Conservation (phyloP, 2,329 filamentous ascomycete species). For the Pestalotiopsis sp. region DNA sequence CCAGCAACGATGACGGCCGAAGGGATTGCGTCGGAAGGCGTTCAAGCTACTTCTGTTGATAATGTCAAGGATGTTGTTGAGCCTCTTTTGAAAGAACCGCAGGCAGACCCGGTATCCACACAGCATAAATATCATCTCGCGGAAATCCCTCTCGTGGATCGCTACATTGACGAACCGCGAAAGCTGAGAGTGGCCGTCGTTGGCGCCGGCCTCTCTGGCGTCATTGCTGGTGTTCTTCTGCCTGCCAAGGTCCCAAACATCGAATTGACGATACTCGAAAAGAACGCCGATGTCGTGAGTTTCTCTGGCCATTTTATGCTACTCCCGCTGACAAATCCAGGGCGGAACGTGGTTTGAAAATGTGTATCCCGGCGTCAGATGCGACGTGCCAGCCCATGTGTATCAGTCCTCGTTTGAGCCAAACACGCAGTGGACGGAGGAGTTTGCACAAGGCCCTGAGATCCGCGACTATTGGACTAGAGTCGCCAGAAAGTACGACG, state of each 20-base stretch:
- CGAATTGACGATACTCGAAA: slow-evolving; percentile 67
- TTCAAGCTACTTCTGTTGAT: background rate
- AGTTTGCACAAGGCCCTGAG: slow-evolving; percentile 68
- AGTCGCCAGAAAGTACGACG: slow-evolving; percentile 64
- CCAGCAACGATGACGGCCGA: background rate
- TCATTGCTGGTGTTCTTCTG: slow-evolving; percentile 66
- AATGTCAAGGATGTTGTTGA: background rate
- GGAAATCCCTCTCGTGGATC: slow-evolving; percentile 31
- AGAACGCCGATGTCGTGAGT: slow-evolving; percentile 67
- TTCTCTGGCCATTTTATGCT: background rate
- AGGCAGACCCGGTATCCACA: background rate
- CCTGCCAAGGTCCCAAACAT: slow-evolving; percentile 71
- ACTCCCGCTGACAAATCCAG: slow-evolving; percentile 25
- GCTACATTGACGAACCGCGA: slow-evolving; percentile 49
- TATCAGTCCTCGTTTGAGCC: slow-evolving; percentile 71
- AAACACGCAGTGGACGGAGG: slow-evolving; percentile 70
- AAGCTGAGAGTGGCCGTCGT: slow-evolving; percentile 60
- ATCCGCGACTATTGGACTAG: slow-evolving; percentile 69
- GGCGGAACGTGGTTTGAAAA: slow-evolving; percentile 59
- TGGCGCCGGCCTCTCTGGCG: slow-evolving; percentile 65
- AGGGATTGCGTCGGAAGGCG: slow-evolving; percentile 4
- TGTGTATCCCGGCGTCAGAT: slow-evolving; percentile 66
- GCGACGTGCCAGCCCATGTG: slow-evolving; percentile 70
- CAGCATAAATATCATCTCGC: slow-evolving; percentile 4
- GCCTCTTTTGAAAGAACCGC: background rate